These are phyloP conservation scores for Musa acuminata DNA, from an alignment of 176 grass and related monocot species.

Conservation along the genomic window DNA sequence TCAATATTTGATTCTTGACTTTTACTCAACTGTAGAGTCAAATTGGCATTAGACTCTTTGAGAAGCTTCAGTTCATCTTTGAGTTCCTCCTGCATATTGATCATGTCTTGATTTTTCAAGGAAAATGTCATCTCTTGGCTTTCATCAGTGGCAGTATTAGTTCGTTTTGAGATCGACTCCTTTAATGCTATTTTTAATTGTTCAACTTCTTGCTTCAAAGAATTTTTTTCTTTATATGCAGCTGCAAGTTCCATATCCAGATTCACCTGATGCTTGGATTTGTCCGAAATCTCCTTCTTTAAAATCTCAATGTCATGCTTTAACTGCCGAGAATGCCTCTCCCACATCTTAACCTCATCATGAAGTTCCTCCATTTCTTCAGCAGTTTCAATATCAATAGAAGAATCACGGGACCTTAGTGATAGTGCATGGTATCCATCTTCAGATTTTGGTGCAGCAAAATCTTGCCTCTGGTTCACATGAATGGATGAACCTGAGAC, in stretches of 20 bases:
- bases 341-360: constrained; percentile 63
- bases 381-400: constrained; percentile 49
- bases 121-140: neutral
- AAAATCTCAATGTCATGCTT: constrained; percentile 56
- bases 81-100: constrained; percentile 42
- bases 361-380: constrained; percentile 67
- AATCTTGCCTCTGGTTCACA: constrained; percentile 22
- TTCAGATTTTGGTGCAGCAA: constrained; percentile 35
- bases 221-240: constrained; percentile 41
- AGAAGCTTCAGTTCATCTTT: constrained; percentile 52
- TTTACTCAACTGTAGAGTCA: constrained; percentile 67
- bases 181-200: constrained; percentile 51
- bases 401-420: constrained; percentile 34
- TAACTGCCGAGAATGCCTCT: constrained; percentile 53
- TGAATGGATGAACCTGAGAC: constrained; percentile 38
- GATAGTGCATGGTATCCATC: constrained; percentile 39
- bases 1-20: constrained; percentile 77
- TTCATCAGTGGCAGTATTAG: constrained; percentile 16
- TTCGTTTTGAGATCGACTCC: constrained; percentile 27
- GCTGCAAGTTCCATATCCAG: constrained; percentile 46
- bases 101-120: constrained; percentile 24
- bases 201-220: constrained; percentile 50
- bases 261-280: constrained; percentile 46
- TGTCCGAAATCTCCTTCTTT: constrained; percentile 73
- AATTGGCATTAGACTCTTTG: constrained; percentile 62